Evolutionary conservation across 164 flowering plant species (phyloP), one percentile per base, ranked within the genome.

Genomic region (Vitis rupestris): DNA sequence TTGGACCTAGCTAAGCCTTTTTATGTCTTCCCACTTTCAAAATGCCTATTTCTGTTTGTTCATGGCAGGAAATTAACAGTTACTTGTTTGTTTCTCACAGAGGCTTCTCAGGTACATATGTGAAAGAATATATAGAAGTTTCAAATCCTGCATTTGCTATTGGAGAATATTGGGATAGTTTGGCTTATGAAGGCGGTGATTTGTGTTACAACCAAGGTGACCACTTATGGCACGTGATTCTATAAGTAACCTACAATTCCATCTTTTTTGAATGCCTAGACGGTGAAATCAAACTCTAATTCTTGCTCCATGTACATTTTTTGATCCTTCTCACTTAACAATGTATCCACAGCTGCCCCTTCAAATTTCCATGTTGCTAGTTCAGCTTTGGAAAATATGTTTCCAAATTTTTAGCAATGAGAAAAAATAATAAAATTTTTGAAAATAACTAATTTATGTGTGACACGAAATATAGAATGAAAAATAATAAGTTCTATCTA

Each of bases 91-190:
- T 61, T 74, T 13, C 60, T 66, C 73, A 64, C 83, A 84, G 90
- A 72, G 90, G 90, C 10, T 86, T 86, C 74, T 84, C 85, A 23
- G 90, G 90, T 76, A 75, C 72, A 16, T 84, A 76, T 67, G 85
- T 85, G 44, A 87, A 87, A 77, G 88, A 85, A 70, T 87, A 85
- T 66, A 80, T 87, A 37, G 85, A 83, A 72, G 72, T 81, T 68
- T 83, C 88, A 64, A 79, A 76, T 64, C 91, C 91, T 66, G 84
- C 83, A 62, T 87, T 85, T 81, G 83, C 91, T 14, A 82, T 87
- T 63, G 91, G 88, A 61, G 91, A 87, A 80, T 83, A 87, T 60
- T 87, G 91, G 91, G 91, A 87, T 68, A 81, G 86, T 67, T 75
- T 87, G 68, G 75, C 80, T 60, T 87, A 85, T 76, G 87, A 83